phyloP scores from a whole-genome alignment of 2,329 filamentous ascomycete species.

The Pseudogymnoascus sp. region DNA sequence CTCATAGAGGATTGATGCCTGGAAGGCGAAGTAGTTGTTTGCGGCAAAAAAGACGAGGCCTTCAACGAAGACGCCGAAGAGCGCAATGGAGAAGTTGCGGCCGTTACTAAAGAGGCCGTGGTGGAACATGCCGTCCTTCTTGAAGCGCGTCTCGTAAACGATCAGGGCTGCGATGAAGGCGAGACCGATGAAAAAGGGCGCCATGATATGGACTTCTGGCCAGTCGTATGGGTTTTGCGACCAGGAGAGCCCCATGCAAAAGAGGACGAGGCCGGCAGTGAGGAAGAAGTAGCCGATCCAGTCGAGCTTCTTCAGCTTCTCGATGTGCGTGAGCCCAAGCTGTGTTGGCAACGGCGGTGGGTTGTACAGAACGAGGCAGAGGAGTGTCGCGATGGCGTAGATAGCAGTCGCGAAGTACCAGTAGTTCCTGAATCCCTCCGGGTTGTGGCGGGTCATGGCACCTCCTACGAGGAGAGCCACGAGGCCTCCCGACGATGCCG shows the following conservation, averaged over 20 bases:
- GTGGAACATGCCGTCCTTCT: conserved; percentile 34
- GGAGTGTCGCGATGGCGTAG: conserved; percentile 23
- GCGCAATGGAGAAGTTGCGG: conserved; percentile 31
- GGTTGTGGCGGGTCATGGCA: conserved; percentile 24
- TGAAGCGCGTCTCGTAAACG: conserved; percentile 30
- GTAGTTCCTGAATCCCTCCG: conserved; percentile 30
- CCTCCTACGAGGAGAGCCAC: conserved; percentile 30
- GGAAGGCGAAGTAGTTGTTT: conserved; percentile 36
- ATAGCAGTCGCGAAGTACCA: conserved; percentile 29
- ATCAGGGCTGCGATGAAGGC: conserved; percentile 19
- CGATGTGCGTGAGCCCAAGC: conserved; percentile 18
- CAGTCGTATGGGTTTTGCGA: conserved; percentile 33
- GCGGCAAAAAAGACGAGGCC: conserved; percentile 33
- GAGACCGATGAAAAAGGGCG: conserved; percentile 30
- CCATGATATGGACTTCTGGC: conserved; percentile 29
- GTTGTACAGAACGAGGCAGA: conserved; percentile 28
- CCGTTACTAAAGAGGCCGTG: conserved; percentile 30
- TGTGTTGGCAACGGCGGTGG: conserved; percentile 27
- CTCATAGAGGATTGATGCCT: conserved; percentile 31
- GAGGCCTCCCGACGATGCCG: conserved; percentile 26
- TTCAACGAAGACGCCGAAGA: conserved; percentile 31
- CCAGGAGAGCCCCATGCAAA: conserved; percentile 32
- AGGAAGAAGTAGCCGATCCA: conserved; percentile 33
- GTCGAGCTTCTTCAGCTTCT: conserved; percentile 32
- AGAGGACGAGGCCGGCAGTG: conserved; percentile 29